Evolutionary conservation across 495 filamentous ascomycete species (phyloP), one percentile per base, ranked within the genome.

Genomic region (Aspergillus homomorphus): DNA sequence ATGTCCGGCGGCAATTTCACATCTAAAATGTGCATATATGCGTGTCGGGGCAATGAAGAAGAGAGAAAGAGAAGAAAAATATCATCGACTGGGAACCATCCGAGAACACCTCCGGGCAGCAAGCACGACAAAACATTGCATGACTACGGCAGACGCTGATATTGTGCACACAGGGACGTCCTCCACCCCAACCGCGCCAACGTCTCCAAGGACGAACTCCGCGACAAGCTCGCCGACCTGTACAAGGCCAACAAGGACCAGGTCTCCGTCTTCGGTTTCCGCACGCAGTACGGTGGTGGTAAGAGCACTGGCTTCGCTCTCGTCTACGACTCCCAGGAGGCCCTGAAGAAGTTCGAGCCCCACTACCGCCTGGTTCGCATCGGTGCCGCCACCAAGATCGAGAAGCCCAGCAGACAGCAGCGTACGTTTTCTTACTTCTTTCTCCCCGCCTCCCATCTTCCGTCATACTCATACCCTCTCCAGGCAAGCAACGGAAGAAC

Each of bases 401-500:
- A 99, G 88, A 91, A 91, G 82, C 82, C 95, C 63, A 89, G 85
- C 81, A 86, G 95, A 83, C 94, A 99, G 81, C 95, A 99, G 78
- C 92, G 94, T 98, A 94, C 71, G 95, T 95, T 62, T 54, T 28
- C 16, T 49, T 50, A 19, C 44, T 33, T 38, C 7, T 38, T 5
- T 38, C 26, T 43, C 24, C 45, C 24, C 4, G 14, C 20, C 38
- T 42, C 20, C 30, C 16, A 38, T 22, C 18, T 48, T 22, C 45
- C 42, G 45, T 16, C 58, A 60, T 52, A 59, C 49, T 57, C 28
- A 58, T 38, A 14, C 22, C 58, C 18, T 42, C 53, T 56, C 61
- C 79, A 99, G 95, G 95, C 86, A 99, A 99, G 85, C 93, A 98
- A 86, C 89, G 95, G 83, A 99, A 98, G 89, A 99, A 99, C 91